Conservation (phyloP, 2,329 filamentous ascomycete genomes). For the Cytospora mali region DNA sequence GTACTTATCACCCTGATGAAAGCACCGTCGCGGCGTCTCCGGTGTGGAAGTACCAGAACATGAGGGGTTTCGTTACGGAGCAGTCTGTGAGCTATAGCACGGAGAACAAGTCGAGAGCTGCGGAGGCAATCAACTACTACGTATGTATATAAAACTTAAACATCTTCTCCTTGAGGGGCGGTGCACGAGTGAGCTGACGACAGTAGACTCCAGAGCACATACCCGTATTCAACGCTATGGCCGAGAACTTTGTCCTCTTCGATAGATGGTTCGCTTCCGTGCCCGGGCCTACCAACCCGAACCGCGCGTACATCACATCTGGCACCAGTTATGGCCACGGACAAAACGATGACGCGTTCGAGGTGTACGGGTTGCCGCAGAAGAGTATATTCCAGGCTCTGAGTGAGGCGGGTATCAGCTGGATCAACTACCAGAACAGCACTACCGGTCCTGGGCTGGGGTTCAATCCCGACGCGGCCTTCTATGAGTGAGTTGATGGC, state of each 20-base stretch:
- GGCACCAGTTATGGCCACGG: slow-evolving; percentile 38
- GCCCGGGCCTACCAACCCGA: slow-evolving; percentile 45
- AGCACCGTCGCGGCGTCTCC: slow-evolving; percentile 24
- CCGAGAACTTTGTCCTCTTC: slow-evolving; percentile 47
- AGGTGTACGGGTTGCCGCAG: slow-evolving; percentile 35
- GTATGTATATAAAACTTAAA: background rate
- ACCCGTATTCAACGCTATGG: slow-evolving; percentile 43
- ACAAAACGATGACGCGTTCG: slow-evolving; percentile 35
- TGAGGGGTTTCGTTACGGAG: slow-evolving; percentile 47
- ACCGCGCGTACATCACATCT: slow-evolving; percentile 39
- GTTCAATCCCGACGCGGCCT: slow-evolving; percentile 43
- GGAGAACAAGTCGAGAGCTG: slow-evolving; percentile 41
- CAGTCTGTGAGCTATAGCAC: slow-evolving; percentile 42
- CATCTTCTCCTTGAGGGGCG: background rate
- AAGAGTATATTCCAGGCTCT: slow-evolving; percentile 46
- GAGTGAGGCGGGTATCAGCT: slow-evolving; percentile 43
- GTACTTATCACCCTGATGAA: slow-evolving; percentile 30
- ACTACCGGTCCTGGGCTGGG: slow-evolving; percentile 36
- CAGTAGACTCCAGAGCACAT: slow-evolving; percentile 40
- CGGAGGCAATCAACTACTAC: slow-evolving; percentile 48
- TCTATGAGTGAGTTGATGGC: slow-evolving; percentile 37
- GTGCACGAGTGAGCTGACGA: background rate
- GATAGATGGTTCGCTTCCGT: slow-evolving; percentile 43
- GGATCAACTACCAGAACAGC: slow-evolving; percentile 51
- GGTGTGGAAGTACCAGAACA: slow-evolving; percentile 32